phyloP scores from a whole-genome alignment of 31 red algal species.

The Asparagopsis taxiformis region DNA sequence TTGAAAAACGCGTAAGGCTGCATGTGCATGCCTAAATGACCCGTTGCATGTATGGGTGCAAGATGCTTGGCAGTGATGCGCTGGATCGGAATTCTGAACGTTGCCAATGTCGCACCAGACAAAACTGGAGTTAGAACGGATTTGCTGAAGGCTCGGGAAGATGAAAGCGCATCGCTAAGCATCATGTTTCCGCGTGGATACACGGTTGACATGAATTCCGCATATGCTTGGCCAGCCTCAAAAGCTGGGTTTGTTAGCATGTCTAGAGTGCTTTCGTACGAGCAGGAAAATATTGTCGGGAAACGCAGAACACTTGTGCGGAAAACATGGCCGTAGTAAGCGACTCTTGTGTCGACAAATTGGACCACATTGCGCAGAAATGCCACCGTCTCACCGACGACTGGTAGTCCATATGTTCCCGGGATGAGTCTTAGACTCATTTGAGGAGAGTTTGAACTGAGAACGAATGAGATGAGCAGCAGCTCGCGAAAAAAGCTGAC shows the following conservation, averaged over 20 bases:
- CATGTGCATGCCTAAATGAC: neutral
- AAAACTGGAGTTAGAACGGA: too few species aligned
- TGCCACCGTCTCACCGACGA: constrained; percentile 21
- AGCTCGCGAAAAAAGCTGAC: too few species aligned
- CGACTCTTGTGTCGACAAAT: constrained; percentile 14
- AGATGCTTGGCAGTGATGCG: too few species aligned
- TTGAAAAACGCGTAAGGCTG: constrained; percentile 9
- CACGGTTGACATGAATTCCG: constrained; percentile 14
- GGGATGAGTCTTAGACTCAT: too few species aligned
- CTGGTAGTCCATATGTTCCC: constrained; percentile 12
- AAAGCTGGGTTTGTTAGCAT: neutral
- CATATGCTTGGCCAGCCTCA: constrained; percentile 25
- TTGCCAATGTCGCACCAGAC: too few species aligned
- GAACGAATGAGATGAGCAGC: too few species aligned
- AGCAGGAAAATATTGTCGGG: constrained; percentile 19
- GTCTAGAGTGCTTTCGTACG: neutral
- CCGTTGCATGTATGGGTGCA: too few species aligned
- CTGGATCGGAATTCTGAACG: too few species aligned
- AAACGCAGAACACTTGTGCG: constrained; percentile 3
- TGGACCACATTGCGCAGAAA: constrained; percentile 7
- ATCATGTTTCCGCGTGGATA: constrained; percentile 33
- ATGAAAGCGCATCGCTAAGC: too few species aligned
- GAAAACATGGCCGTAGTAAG: constrained; percentile 5
- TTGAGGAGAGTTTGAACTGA: too few species aligned
- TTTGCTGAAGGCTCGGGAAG: too few species aligned